phyloP scores from a whole-genome alignment of 331 rosid genomes.

The Acacia concinna region DNA sequence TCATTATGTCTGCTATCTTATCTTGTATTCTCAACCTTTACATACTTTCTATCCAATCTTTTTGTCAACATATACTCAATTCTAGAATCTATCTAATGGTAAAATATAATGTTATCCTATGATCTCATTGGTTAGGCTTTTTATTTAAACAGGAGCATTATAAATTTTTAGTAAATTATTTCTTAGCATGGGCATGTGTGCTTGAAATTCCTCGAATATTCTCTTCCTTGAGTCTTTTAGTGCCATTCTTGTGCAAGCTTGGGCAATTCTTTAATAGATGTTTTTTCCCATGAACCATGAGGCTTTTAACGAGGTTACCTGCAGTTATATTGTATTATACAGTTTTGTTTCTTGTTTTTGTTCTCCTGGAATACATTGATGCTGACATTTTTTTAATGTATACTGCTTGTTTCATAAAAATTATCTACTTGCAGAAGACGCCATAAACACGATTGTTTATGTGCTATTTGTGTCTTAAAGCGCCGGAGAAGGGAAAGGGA shows the following conservation, averaged over 20 bases:
- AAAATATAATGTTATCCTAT: background rate
- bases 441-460: constrained; percentile 87
- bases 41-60: background rate
- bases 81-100: background rate
- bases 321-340: background rate
- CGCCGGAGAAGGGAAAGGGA: constrained; percentile 91
- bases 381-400: background rate
- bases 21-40: background rate
- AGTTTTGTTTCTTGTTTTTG: background rate
- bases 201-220: constrained; percentile 11
- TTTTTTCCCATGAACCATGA: constrained; percentile 7
- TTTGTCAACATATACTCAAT: background rate
- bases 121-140: background rate
- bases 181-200: background rate
- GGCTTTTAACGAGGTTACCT: constrained; percentile 15
- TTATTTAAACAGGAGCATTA: background rate
- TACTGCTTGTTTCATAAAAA: constrained; percentile 20
- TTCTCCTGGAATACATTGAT: background rate
- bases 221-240: constrained; percentile 1
- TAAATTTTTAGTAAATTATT: background rate
- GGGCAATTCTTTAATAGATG: constrained; percentile 10
- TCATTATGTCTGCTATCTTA: background rate
- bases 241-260: constrained; percentile 20
- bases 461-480: constrained; percentile 93
- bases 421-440: constrained; percentile 72